phyloP scores from a whole-genome alignment of 176 grass and related monocot genomes.

The Musa beccarii region DNA sequence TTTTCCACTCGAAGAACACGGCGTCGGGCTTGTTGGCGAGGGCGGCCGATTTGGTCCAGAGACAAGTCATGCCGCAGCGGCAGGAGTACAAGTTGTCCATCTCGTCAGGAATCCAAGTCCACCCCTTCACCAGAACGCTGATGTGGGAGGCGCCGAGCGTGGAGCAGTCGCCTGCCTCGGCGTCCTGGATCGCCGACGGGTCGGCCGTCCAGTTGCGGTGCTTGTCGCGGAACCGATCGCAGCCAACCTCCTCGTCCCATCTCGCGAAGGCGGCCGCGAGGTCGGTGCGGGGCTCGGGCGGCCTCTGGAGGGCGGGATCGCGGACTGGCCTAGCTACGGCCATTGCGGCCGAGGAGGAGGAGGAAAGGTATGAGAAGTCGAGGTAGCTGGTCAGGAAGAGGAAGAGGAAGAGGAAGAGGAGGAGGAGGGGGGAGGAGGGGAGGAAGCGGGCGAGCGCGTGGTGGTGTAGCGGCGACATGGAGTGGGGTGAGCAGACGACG shows the following conservation, averaged over 20 bases:
- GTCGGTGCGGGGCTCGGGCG: neutral
- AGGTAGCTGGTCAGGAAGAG: neutral
- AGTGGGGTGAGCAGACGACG: too few species aligned
- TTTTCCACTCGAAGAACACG: conserved; percentile 57
- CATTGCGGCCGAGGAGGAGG: conserved; percentile 3
- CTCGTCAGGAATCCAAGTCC: conserved; percentile 92
- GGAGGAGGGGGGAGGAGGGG: conserved; percentile 38
- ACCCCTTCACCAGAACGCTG: conserved; percentile 65
- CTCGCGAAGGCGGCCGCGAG: conserved; percentile 5
- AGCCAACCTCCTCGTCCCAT: conserved; percentile 64
- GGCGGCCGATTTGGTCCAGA: conserved; percentile 70
- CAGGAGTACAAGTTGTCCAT: conserved; percentile 73
- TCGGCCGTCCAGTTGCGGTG: conserved; percentile 18
- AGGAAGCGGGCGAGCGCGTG: conserved; percentile 33
- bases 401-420: conserved; percentile 23
- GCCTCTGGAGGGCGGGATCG: too few species aligned
- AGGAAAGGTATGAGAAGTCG: neutral
- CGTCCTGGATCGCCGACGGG: neutral
- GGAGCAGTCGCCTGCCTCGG: conserved; percentile 19
- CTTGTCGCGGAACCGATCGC: conserved; percentile 48
- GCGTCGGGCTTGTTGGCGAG: conserved; percentile 61
- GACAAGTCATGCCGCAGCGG: conserved; percentile 60
- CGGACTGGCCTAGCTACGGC: too few species aligned
- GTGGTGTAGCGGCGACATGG: neutral
- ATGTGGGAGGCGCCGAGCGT: conserved; percentile 35